phyloP scores from a whole-genome alignment of 768 basidiomycete species.

The Tephrocybe rancida region DNA sequence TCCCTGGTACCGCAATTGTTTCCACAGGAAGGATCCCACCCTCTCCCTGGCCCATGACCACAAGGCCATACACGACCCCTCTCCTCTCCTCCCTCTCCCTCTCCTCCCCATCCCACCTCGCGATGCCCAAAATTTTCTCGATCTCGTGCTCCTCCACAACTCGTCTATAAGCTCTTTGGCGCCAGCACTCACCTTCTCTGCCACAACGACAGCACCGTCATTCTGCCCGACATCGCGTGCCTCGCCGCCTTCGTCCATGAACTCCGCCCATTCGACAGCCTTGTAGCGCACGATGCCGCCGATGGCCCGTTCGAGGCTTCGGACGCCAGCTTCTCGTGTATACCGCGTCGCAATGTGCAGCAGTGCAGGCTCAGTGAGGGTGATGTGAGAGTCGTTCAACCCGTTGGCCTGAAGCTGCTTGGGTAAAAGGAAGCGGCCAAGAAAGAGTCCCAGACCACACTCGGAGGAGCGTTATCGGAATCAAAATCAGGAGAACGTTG shows the following conservation, averaged over 20 bases:
- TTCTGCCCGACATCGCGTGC: slow-evolving; percentile 19
- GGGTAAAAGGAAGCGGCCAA: slow-evolving; percentile 83
- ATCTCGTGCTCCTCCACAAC: slow-evolving; percentile 70
- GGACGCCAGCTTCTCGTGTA: slow-evolving; percentile 92
- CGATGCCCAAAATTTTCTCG: slow-evolving; percentile 83
- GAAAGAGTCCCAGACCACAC: too few species aligned
- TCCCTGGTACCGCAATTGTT: slow-evolving; percentile 76
- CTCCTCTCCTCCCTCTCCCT: slow-evolving; percentile 70
- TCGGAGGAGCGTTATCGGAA: too few species aligned
- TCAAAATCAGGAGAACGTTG: too few species aligned
- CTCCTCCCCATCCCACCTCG: slow-evolving; percentile 81
- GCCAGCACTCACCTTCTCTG: slow-evolving; percentile 2
- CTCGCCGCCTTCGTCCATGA: slow-evolving; percentile 43
- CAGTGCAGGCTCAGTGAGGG: slow-evolving; percentile 70
- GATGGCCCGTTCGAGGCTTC: slow-evolving; percentile 84
- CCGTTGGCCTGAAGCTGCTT: slow-evolving; percentile 87
- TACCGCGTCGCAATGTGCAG: slow-evolving; percentile 76
- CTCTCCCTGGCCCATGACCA: slow-evolving; percentile 88
- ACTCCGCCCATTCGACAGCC: slow-evolving; percentile 88
- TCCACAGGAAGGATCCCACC: slow-evolving; percentile 87
- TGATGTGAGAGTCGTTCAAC: slow-evolving; percentile 59
- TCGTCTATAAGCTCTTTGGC: slow-evolving; percentile 49
- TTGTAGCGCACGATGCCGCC: slow-evolving; percentile 89
- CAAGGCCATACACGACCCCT: slow-evolving; percentile 84
- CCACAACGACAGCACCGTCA: slow-evolving; percentile 21